These are phyloP conservation scores for Capronia coronata DNA, from an alignment of 2,329 filamentous ascomycete genomes.

Conservation along the genomic window DNA sequence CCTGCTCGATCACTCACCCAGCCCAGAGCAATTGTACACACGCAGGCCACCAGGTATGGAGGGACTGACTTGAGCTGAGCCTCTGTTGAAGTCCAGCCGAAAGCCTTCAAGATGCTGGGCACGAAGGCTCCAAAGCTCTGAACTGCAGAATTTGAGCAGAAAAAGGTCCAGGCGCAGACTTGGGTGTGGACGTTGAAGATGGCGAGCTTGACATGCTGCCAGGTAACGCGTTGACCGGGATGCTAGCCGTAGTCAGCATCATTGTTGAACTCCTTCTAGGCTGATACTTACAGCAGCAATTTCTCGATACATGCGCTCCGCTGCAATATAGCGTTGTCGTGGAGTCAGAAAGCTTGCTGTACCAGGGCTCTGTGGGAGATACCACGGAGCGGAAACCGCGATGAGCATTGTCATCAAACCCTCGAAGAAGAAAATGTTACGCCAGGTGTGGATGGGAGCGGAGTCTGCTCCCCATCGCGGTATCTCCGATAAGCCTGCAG, in stretches of 20 bases:
- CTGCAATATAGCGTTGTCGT: conserved; percentile 14
- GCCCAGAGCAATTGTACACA: conserved; percentile 63
- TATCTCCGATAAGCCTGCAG: conserved; percentile 44
- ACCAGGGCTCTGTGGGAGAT: conserved; percentile 29
- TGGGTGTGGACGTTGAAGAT: conserved; percentile 24
- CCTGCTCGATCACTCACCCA: conserved; percentile 68
- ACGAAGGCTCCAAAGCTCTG: conserved; percentile 36
- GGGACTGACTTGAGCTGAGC: conserved; percentile 69
- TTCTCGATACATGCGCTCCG: conserved; percentile 13
- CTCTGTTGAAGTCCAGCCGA: conserved; percentile 42
- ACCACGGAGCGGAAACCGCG: conserved; percentile 38
- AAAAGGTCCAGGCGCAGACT: conserved; percentile 15
- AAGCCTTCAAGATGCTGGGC: conserved; percentile 38
- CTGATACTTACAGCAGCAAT: conserved; percentile 5
- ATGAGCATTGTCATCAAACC: conserved; percentile 41
- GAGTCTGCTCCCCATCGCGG: conserved; percentile 13
- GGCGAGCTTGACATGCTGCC: conserved; percentile 19
- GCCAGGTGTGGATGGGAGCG: conserved; percentile 32
- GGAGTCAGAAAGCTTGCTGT: conserved; percentile 1
- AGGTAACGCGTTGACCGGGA: conserved; percentile 13
- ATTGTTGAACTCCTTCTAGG: not conserved
- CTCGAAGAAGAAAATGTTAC: conserved; percentile 53
- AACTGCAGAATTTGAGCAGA: conserved; percentile 30
- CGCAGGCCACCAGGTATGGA: conserved; percentile 64
- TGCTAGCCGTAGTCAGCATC: conserved; percentile 4